Base-by-base conservation (phyloP, 345 rosid genomes). In the Murraya paniculata region DNA sequence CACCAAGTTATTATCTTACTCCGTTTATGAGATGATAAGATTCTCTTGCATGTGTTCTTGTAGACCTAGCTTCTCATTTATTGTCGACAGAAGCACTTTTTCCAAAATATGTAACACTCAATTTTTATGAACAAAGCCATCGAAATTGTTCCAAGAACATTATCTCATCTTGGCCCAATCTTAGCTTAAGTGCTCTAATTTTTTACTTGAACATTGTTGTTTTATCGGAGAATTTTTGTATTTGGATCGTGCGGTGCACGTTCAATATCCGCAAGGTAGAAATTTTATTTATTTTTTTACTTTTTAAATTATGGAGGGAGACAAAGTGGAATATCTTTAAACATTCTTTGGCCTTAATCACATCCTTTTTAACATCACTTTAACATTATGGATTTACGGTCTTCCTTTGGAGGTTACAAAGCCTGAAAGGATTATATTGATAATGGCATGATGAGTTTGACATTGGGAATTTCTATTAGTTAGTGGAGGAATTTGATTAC, bases 21-120 rank as follows among this genome's bases (percentile, higher is more conserved):
- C 33, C 31, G 24, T 65, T 21, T 64, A 72, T 64, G 82, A 81
- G 78, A 72, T 75, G 81, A 81, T 72, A 81, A 81, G 84, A 84
- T 78, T 73, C 72, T 67, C 31, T 58, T 74, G 76, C 85, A 68
- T 73, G 81, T 38, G 60, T 77, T 65, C 5, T 75, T 68, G 59
- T 39, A 71, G 28, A 76, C 76, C 50, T 60, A 33, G 14, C 66
- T 79, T 67, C 67, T 72, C 36, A 75, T 71, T 60, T 71, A 45
- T 50, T 82, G 30, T 65, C 73, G 21, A 55, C 56, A 28, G n/a
- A 35, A 59, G 16, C 22, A 24, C 68, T n/a, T 55, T n/a, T 7
- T 21, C 27, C 16, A 58, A 66, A 18, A 53, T 18, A 53, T 0
- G 22, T 0, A 1, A 28, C 36, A 25, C 30, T 21, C 38, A 72